Evolutionary conservation across 495 filamentous ascomycete genomes (phyloP).

Genomic region (Achaetomiella virescens): DNA sequence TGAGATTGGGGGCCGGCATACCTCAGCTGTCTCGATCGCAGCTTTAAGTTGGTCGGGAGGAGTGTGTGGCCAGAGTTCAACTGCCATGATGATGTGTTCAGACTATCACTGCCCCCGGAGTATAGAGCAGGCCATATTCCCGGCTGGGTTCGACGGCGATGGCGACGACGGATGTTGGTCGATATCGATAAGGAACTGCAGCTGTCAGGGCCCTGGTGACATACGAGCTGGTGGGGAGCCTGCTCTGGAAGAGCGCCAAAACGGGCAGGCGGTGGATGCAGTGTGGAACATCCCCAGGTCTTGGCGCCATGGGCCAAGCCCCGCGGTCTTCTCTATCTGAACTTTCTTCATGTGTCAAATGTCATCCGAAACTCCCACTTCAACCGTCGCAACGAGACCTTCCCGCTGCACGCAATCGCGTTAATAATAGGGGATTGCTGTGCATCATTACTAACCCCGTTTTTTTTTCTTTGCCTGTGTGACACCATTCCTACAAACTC

Average conservation of each 20-base stretch:
- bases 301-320: slow-evolving; percentile 4
- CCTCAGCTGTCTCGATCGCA: slow-evolving; percentile 62
- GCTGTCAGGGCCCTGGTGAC: neutral
- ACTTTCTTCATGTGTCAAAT: neutral
- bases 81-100: slow-evolving; percentile 51
- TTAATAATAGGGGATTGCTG: no score
- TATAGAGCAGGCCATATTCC: slow-evolving; percentile 31
- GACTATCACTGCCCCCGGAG: slow-evolving; percentile 13
- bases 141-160: neutral
- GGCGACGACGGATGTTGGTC: neutral
- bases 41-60: slow-evolving; percentile 55
- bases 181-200: slow-evolving; percentile 8
- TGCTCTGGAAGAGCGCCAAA: slow-evolving; percentile 2
- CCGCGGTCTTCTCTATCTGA: neutral
- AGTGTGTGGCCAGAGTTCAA: slow-evolving; percentile 70
- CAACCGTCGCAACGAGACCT: no score
- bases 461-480: neutral
- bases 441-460: no score
- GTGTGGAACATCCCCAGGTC: neutral
- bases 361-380: no score
- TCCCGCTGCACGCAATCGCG: no score
- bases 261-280: slow-evolving; percentile 9
- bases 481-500: no score
- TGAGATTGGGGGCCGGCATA: slow-evolving; percentile 30
- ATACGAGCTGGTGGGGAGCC: slow-evolving; percentile 3